Evolutionary conservation across 345 rosid species (phyloP), one percentile per base, ranked within the genome.

Genomic region (Eutrema japonicum): DNA sequence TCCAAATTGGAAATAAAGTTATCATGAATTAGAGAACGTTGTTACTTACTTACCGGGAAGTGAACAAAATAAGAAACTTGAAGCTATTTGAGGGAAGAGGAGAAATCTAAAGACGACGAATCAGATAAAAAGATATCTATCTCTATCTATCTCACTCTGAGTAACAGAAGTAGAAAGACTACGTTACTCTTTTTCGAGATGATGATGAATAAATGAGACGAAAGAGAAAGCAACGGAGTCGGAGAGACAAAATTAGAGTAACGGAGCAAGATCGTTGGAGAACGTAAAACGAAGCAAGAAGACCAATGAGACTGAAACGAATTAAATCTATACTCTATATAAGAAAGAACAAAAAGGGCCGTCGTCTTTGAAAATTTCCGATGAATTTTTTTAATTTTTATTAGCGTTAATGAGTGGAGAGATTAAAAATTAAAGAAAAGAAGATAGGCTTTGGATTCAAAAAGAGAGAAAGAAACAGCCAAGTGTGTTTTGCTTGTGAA

Each of bases 131-230:
- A 55, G 42, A 53, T 16, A 0, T 32, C 32, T 52, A 30, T 52
- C 7, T 27, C 13, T 46, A 8, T 45, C 52, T 62, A 10, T 9
- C 56, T 32, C 27, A 49, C 13, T 36, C 46, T 56, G 14, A 56
- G 79, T 59, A 58, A 68, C 73, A 52, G 57, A 68, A 75, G 69
- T 60, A 40, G 42, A 10, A 36, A 46, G 22, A 27, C 22, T 46
- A 47, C 40, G 75, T 70, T 62, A 60, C 52, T 12, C 47, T 33
- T 41, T 30, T 41, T 30, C 3, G 51, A 16, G 8, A 36, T 47
- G 54, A 36, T 47, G 54, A 62, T 22, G 30, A 73, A 37, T 55
- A 7, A 53, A 45, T 38, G 62, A 62, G 26, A 41, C 54, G 37
- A 40, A 53, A 27, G 64, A 62, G 26, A 41, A 33, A 52, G 42